Conservation (phyloP, 2,329 filamentous ascomycete genomes). For the Orbilia ellipsospora region DNA sequence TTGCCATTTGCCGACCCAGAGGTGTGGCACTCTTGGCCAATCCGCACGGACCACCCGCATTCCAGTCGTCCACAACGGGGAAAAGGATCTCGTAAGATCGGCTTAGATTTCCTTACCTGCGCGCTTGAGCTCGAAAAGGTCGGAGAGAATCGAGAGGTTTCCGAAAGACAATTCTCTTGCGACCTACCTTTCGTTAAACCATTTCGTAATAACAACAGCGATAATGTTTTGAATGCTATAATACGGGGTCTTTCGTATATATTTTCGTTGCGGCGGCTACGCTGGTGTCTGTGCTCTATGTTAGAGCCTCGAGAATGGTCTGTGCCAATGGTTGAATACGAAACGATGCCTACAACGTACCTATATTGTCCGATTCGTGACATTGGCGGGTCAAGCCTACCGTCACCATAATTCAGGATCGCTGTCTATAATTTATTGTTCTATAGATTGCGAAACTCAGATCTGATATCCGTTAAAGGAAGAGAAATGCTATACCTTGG, state of each 20-base stretch:
- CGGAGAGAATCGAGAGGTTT: conserved; percentile 11
- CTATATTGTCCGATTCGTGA: not conserved
- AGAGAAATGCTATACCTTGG: too few species aligned
- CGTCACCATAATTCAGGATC: not conserved
- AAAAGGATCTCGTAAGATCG: conserved; percentile 41
- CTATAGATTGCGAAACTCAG: conserved; percentile 48
- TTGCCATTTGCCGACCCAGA: conserved; percentile 22
- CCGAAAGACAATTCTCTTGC: not conserved
- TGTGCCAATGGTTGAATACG: not conserved
- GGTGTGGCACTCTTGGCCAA: conserved; percentile 27
- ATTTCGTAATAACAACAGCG: conserved; percentile 36
- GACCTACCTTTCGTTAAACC: not conserved
- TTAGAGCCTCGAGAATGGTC: not conserved
- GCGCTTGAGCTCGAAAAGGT: not conserved
- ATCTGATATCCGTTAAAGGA: not conserved
- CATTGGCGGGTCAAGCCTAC: too few species aligned
- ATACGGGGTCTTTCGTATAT: not conserved
- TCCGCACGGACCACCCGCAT: conserved; percentile 32
- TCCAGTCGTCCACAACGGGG: conserved; percentile 28
- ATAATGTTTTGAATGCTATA: conserved; percentile 17
- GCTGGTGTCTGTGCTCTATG: not conserved
- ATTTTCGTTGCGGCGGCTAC: not conserved
- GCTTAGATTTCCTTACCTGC: too few species aligned
- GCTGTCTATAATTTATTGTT: conserved; percentile 36
- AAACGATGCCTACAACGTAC: conserved; percentile 9